Conservation (phyloP, 2,329 filamentous ascomycete genomes). For the Aspergillus sp. region DNA sequence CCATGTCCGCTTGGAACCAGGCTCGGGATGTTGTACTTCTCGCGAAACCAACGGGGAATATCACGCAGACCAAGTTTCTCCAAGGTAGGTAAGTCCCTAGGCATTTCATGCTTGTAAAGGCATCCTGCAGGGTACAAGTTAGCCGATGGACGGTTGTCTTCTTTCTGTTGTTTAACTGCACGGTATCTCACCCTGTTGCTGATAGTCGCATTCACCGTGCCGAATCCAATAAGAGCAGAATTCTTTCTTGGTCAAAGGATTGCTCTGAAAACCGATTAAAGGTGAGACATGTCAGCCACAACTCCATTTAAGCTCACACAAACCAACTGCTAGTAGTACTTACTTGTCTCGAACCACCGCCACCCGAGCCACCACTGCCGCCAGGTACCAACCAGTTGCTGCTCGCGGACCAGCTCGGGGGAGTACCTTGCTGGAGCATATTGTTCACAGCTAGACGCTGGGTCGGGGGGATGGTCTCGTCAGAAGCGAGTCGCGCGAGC, state of each 20-base stretch:
- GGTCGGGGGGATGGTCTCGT: constrained; percentile 18
- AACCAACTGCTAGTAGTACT: constrained; percentile 6
- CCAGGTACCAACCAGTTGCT: constrained; percentile 18
- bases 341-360: constrained; percentile 20
- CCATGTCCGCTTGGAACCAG: constrained; percentile 23
- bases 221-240: constrained; percentile 92
- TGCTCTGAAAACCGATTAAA: constrained; percentile 1
- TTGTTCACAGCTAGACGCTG: constrained; percentile 23
- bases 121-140: constrained; percentile 53
- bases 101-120: constrained; percentile 90
- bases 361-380: constrained; percentile 6
- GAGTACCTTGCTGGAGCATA: constrained; percentile 20
- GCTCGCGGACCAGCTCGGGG: constrained; percentile 18
- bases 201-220: constrained; percentile 79
- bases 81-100: constrained; percentile 64
- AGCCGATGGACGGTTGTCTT: neutral
- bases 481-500: constrained; percentile 21
- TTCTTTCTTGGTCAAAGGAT: constrained; percentile 56
- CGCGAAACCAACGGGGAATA: constrained; percentile 58
- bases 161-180: neutral
- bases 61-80: constrained; percentile 65
- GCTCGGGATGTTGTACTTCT: constrained; percentile 41
- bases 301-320: neutral
- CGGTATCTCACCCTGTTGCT: constrained; percentile 62
- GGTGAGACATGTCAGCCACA: neutral